Evolutionary conservation across 345 rosid genomes (phyloP).

Genomic region (Dipteronia sinensis): DNA sequence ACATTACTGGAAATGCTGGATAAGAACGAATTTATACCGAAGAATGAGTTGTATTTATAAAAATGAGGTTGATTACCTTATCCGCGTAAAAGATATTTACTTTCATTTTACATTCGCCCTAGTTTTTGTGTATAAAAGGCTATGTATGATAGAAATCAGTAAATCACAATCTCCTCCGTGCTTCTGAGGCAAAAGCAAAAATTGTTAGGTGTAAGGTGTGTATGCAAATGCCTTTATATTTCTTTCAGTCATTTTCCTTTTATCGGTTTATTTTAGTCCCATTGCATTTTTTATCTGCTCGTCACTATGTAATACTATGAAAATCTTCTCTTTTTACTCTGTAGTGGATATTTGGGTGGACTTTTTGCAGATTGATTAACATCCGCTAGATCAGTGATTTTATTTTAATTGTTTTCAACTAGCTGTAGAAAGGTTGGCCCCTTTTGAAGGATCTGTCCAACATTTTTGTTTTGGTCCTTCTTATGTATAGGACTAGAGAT

Average conservation of each 20-base stretch:
- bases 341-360: neutral
- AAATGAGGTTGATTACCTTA: conserved; percentile 15
- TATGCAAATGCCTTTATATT: neutral
- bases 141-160: conserved; percentile 9
- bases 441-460: neutral
- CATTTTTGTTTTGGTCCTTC: neutral
- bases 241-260: neutral
- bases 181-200: neutral
- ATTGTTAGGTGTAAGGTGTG: conserved; percentile 7
- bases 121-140: conserved; percentile 14
- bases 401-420: neutral
- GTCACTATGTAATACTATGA: neutral
- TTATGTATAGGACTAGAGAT: neutral
- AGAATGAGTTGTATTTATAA: conserved; percentile 3
- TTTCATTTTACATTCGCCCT: neutral
- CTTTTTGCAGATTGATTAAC: neutral
- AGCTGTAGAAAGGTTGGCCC: neutral
- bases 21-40: conserved; percentile 7
- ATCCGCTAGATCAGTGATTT: neutral
- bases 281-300: neutral
- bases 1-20: conserved; percentile 17
- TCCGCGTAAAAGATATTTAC: conserved; percentile 1
- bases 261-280: neutral
- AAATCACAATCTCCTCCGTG: conserved; percentile 7
- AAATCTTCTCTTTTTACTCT: neutral